Conservation (phyloP, 768 basidiomycete genomes). For the Collybia mongolica region DNA sequence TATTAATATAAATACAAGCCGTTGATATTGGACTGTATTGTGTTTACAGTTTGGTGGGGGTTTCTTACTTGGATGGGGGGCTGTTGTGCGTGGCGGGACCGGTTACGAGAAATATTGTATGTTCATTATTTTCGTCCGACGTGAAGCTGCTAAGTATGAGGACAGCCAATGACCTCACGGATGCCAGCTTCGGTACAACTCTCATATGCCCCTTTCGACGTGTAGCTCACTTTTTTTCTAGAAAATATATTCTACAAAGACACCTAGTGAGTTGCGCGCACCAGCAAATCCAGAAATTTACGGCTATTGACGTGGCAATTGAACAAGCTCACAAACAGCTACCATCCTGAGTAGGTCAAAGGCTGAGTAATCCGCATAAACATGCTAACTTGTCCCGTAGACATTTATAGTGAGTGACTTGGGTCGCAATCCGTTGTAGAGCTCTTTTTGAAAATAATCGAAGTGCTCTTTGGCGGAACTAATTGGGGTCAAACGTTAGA, state of each 20-base stretch:
- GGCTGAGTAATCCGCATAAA: conserved; percentile 9
- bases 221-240: conserved; percentile 15
- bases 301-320: too few species aligned
- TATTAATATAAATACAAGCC: neutral
- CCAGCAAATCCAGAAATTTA: too few species aligned
- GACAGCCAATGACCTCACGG: conserved; percentile 37
- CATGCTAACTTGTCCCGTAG: conserved; percentile 22
- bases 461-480: conserved; percentile 62
- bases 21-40: neutral
- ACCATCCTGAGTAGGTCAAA: conserved; percentile 44
- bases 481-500: conserved; percentile 61
- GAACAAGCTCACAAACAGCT: conserved; percentile 40
- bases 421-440: neutral
- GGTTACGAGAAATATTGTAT: conserved; percentile 51
- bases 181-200: conserved; percentile 38
- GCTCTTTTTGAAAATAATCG: neutral
- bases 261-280: conserved; percentile 35
- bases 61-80: conserved; percentile 44
- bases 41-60: conserved; percentile 45
- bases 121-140: conserved; percentile 8
- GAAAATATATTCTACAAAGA: conserved; percentile 55
- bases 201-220: neutral
- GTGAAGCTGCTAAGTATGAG: neutral
- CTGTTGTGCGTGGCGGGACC: conserved; percentile 39
- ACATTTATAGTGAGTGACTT: conserved; percentile 42